A percentile compares a stretch with the other conserved stretches of the same genome.
Conservation (phyloP, 441 rosid genomes). For the Caryocar brasiliense region DNA sequence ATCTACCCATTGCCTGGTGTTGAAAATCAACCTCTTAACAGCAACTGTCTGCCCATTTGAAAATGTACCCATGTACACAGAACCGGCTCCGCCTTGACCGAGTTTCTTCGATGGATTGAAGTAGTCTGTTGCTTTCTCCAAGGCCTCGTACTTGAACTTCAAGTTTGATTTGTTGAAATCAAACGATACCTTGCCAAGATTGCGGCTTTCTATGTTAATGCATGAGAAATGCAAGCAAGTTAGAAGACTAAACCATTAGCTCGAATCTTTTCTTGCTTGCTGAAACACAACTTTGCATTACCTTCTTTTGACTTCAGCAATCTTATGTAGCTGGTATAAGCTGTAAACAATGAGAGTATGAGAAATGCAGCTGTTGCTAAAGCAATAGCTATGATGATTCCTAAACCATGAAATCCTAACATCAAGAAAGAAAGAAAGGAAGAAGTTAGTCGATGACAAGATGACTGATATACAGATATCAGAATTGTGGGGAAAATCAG, state of each 20-base stretch:
- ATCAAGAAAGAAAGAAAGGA: constrained; percentile 4
- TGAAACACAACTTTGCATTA: constrained; percentile 13
- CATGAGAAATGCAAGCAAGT: not conserved
- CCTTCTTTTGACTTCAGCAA: constrained; percentile 44
- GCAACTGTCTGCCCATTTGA: constrained; percentile 52
- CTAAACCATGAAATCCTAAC: constrained; percentile 32
- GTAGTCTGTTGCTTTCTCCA: constrained; percentile 75
- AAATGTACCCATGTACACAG: constrained; percentile 58
- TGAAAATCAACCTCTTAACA: constrained; percentile 63
- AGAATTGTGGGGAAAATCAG: not conserved
- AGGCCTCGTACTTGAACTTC: constrained; percentile 59
- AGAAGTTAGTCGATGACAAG: not conserved
- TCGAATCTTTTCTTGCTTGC: not conserved
- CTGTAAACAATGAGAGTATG: constrained; percentile 35
- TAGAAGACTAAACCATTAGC: not conserved
- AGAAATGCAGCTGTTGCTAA: constrained; percentile 40
- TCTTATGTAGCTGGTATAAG: constrained; percentile 31
- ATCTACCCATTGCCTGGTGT: constrained; percentile 81
- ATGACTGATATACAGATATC: too few relatives aligned
- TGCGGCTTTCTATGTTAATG: constrained; percentile 22
- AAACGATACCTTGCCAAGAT: constrained; percentile 28
- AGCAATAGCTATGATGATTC: constrained; percentile 30
- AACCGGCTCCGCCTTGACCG: constrained; percentile 81
- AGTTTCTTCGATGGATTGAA: constrained; percentile 37
- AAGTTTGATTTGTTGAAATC: constrained; percentile 32